A percentile compares a stretch with the other conserved stretches of the same genome.
phyloP scores from a whole-genome alignment of 1,139 yeast species.

The Sporopachydermia cereana region DNA sequence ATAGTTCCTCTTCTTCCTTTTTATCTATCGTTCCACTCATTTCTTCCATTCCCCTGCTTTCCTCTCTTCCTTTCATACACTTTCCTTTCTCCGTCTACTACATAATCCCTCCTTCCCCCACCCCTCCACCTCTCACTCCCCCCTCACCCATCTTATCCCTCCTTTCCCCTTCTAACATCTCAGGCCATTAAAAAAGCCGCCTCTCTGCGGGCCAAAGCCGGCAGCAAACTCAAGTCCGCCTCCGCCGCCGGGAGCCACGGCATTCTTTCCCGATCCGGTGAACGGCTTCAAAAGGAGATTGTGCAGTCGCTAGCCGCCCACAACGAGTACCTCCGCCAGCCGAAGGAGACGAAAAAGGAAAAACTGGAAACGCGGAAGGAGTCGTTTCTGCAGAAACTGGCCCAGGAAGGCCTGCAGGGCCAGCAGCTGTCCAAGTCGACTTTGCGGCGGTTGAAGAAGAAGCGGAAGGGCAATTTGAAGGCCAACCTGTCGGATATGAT shows the following conservation, averaged over 20 bases:
- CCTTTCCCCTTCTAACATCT: not conserved
- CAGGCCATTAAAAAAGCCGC: constrained; percentile 4
- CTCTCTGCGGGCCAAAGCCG: constrained; percentile 1
- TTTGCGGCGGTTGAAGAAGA: constrained; percentile 6
- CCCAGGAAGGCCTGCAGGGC: not conserved
- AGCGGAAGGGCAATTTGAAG: not conserved
- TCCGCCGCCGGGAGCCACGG: not conserved
- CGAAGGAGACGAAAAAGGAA: constrained; percentile 4
- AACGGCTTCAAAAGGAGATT: constrained; percentile 4
- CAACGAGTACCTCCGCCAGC: constrained; percentile 3
- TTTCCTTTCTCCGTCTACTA: too few relatives aligned
- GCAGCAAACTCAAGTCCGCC: constrained; percentile 1
- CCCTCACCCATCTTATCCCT: too few relatives aligned
- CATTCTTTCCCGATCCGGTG: constrained; percentile 1
- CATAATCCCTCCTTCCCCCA: too few relatives aligned
- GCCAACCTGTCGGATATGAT: constrained; percentile 1
- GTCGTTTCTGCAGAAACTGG: constrained; percentile 4
- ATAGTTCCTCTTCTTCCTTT: too few relatives aligned
- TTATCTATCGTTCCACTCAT: too few relatives aligned
- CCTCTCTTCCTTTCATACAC: too few relatives aligned
- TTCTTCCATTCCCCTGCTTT: too few relatives aligned
- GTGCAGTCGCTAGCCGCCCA: not conserved
- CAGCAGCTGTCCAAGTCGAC: not conserved
- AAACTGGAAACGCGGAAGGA: constrained; percentile 1
- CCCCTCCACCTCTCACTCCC: too few relatives aligned